phyloP scores from a whole-genome alignment of 2,329 filamentous ascomycete species.

The Pyricularia sp. region DNA sequence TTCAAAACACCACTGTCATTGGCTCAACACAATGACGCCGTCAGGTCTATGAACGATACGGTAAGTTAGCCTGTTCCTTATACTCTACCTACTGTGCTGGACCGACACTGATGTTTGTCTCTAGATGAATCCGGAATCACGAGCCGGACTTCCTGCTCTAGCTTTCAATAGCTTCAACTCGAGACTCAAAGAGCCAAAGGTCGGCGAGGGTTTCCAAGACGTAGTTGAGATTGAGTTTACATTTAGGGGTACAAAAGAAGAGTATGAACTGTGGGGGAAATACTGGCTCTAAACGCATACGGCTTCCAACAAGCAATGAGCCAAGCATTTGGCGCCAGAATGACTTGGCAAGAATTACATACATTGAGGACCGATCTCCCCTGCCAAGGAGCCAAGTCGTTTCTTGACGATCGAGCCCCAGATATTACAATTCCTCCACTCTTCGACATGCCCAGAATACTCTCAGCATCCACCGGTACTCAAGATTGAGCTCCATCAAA shows the following conservation, averaged over 20 bases:
- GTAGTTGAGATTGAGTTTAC: slow-evolving; percentile 66
- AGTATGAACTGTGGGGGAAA: slow-evolving; percentile 62
- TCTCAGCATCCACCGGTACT: too few species aligned
- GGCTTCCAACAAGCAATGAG: background rate
- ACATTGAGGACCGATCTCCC: background rate
- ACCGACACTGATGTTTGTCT: slow-evolving; percentile 74
- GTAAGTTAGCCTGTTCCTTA: slow-evolving; percentile 61
- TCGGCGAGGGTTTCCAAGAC: slow-evolving; percentile 76
- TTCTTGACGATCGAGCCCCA: background rate
- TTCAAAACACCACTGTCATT: slow-evolving; percentile 66
- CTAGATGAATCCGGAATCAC: slow-evolving; percentile 73
- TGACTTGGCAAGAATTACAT: background rate
- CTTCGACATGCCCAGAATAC: too few species aligned
- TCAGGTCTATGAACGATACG: slow-evolving; percentile 56
- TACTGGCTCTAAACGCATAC: slow-evolving; percentile 59
- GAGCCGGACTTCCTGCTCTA: slow-evolving; percentile 62
- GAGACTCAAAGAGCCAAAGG: slow-evolving; percentile 62
- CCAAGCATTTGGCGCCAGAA: background rate
- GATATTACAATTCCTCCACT: too few species aligned
- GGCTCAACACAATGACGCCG: slow-evolving; percentile 78
- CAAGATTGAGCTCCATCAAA: too few species aligned
- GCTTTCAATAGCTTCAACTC: slow-evolving; percentile 71
- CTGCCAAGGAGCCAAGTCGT: background rate
- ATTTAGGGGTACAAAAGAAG: slow-evolving; percentile 61
- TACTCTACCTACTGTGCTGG: slow-evolving; percentile 60